These are phyloP conservation scores for Pelagophyceae sp. DNA, from an alignment of 352 stramenopile species.

Conservation along the genomic window DNA sequence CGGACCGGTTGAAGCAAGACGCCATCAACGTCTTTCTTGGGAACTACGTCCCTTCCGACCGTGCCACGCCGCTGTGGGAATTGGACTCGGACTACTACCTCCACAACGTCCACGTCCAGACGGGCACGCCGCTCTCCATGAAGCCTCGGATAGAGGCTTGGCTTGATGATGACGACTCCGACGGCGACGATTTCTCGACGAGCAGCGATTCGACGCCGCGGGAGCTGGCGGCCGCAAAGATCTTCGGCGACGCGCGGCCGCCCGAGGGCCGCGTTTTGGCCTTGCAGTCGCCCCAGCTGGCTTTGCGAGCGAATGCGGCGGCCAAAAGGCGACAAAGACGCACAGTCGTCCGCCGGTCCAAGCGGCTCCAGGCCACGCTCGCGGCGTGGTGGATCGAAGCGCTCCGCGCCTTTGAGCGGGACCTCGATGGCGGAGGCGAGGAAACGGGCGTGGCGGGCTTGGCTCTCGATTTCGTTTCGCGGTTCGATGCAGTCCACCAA, in stretches of 20 bases:
- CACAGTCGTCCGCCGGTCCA: too few relatives aligned
- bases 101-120: conserved; percentile 61
- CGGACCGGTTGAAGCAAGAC: conserved; percentile 94
- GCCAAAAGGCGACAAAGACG: background rate
- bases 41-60: conserved; percentile 52
- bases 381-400: conserved; percentile 44
- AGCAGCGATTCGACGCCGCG: too few relatives aligned
- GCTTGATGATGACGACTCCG: conserved; percentile 38
- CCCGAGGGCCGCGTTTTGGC: background rate
- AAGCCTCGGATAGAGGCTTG: conserved; percentile 46
- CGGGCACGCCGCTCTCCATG: conserved; percentile 47
- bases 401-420: conserved; percentile 53
- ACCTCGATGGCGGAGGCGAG: conserved; percentile 44
- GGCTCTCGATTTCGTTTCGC: too few relatives aligned
- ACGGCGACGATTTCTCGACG: conserved; percentile 27
- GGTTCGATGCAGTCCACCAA: conserved; percentile 49
- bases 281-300: background rate
- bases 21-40: conserved; percentile 99
- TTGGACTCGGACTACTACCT: conserved; percentile 73
- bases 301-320: conserved; percentile 25
- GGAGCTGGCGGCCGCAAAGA: background rate
- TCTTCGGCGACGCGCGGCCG: conserved; percentile 20
- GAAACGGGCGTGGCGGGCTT: conserved; percentile 42
- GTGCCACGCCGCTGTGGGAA: conserved; percentile 58
- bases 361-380: conserved; percentile 32